Evolutionary conservation across 257 asterid genomes (phyloP).

Genomic region (Solanum lycopersicoides): DNA sequence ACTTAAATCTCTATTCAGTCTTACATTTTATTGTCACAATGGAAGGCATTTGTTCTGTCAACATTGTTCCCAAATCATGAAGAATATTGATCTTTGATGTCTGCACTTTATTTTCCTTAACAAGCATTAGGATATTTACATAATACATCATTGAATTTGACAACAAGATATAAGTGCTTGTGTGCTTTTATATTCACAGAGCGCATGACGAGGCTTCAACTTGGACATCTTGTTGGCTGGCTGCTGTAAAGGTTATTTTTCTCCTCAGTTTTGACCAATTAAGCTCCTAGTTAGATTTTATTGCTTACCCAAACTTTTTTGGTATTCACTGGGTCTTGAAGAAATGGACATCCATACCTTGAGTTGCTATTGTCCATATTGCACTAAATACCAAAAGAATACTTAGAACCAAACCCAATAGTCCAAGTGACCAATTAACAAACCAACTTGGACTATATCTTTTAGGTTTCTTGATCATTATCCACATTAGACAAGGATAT

Average conservation of each 20-base stretch:
- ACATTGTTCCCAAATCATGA: background rate
- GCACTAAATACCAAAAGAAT: conserved; percentile 57
- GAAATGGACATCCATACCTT: conserved; percentile 59
- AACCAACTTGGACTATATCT: conserved; percentile 47
- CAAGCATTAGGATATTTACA: background rate
- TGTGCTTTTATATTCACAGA: background rate
- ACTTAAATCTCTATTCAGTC: background rate
- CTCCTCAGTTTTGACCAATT: background rate
- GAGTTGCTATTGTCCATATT: conserved; percentile 60
- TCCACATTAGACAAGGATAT: conserved; percentile 87
- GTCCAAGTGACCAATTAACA: conserved; percentile 65
- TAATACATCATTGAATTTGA: background rate
- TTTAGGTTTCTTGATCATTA: conserved; percentile 47
- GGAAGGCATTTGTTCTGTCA: background rate
- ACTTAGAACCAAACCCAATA: conserved; percentile 53
- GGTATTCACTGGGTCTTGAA: conserved; percentile 48
- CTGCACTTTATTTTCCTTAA: background rate
- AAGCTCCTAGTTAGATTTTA: background rate
- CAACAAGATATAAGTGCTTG: background rate
- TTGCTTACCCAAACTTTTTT: background rate
- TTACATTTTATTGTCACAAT: background rate
- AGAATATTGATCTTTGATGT: background rate
- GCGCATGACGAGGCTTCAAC: background rate
- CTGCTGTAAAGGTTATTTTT: background rate
- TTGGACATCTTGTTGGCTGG: background rate